These are phyloP conservation scores for Apiospora pterosperma DNA, from an alignment of 2,329 filamentous ascomycete species.

Conservation along the genomic window DNA sequence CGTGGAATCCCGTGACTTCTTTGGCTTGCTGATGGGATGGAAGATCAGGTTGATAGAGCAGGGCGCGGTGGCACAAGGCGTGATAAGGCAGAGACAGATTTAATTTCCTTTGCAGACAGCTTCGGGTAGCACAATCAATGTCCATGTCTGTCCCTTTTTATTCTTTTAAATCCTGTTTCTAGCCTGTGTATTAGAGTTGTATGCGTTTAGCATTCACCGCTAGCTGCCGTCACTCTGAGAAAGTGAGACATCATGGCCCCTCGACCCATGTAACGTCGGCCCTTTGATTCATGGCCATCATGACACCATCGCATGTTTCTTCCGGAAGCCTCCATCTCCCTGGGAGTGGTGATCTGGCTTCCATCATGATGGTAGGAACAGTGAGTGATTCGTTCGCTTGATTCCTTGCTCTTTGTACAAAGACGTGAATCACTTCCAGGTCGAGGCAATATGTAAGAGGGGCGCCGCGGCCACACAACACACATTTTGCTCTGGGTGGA, in stretches of 20 bases:
- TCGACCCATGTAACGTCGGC: not conserved
- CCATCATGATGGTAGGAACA: not conserved
- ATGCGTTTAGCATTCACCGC: not conserved
- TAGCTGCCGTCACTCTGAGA: not conserved
- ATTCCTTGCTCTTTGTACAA: not conserved
- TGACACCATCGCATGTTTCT: not conserved
- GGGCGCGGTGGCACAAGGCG: not conserved
- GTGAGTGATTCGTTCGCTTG: not conserved
- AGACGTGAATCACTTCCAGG: not conserved
- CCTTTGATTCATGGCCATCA: not conserved
- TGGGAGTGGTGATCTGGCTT: not conserved
- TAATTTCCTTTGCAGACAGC: not conserved
- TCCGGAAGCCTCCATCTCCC: not conserved
- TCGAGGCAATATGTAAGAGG: no score
- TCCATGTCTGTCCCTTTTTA: not conserved
- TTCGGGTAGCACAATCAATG: not conserved
- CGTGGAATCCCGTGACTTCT: not conserved
- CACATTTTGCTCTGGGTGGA: not conserved
- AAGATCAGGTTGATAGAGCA: not conserved
- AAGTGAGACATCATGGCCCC: not conserved
- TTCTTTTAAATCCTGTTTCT: not conserved
- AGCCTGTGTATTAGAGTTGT: not conserved
- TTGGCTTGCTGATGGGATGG: not conserved
- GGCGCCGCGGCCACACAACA: not conserved
- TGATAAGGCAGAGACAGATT: constrained; percentile 1